phyloP scores from a whole-genome alignment of 1,284 basidiomycete species.

The Clitocybe nebularis region DNA sequence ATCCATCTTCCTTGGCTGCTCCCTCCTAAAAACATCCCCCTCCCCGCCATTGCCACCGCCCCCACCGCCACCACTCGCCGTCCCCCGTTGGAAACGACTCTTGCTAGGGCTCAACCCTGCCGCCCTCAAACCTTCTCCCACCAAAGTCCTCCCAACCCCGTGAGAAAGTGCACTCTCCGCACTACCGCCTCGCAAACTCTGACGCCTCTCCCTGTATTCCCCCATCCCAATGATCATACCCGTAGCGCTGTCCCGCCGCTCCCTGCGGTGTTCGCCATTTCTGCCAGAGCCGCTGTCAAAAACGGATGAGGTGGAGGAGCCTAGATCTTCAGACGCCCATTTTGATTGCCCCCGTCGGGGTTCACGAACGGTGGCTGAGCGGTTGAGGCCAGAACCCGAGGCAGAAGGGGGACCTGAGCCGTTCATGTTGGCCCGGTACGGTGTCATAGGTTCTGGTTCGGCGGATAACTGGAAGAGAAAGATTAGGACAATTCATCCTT shows the following conservation, averaged over 20 bases:
- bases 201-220: conserved; percentile 33
- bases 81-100: conserved; percentile 13
- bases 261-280: neutral
- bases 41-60: conserved; percentile 7
- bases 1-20: neutral
- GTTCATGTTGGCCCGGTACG: conserved; percentile 17
- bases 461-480: conserved; percentile 15
- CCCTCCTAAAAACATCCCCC: conserved; percentile 5
- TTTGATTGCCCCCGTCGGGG: conserved; percentile 45
- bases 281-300: neutral
- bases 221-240: conserved; percentile 16
- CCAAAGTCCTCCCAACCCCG: conserved; percentile 43
- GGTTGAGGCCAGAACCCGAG: conserved; percentile 13
- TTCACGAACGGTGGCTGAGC: conserved; percentile 36
- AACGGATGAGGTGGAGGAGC: neutral
- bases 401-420: neutral
- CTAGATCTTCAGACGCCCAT: conserved; percentile 44
- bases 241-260: conserved; percentile 6
- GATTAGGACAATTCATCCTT: too few species aligned
- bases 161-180: conserved; percentile 53
- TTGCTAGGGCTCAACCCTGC: conserved; percentile 51
- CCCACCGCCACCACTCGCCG: conserved; percentile 4
- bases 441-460: conserved; percentile 24
- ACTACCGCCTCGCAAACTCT: conserved; percentile 56
- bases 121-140: conserved; percentile 67